Conservation (phyloP, 2,329 filamentous ascomycete genomes). For the Hypomyces perniciosus region DNA sequence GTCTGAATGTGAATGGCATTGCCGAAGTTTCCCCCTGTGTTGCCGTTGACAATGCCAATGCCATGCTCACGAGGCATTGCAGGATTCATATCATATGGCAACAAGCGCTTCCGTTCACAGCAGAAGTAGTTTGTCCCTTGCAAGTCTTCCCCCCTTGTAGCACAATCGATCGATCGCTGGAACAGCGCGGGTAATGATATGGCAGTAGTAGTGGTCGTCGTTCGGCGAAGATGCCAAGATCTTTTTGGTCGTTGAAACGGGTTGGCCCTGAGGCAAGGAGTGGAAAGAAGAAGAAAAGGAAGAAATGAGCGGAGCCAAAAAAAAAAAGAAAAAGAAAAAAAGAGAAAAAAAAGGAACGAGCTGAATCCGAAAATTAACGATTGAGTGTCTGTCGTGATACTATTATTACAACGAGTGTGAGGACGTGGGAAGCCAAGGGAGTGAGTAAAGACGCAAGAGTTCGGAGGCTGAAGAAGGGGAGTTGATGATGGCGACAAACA, state of each 20-base stretch:
- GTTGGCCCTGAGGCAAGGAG: neutral
- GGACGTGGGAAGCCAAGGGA: neutral
- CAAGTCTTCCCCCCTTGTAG: too few species aligned
- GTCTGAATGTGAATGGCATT: conserved; percentile 17
- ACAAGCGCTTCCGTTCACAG: neutral
- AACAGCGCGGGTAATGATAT: neutral
- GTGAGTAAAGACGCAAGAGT: neutral
- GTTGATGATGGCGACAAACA: neutral
- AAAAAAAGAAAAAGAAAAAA: neutral
- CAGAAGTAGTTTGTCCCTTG: too few species aligned
- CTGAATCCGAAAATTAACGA: conserved; percentile 2
- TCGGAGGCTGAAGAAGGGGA: neutral
- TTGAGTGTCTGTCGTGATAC: conserved; percentile 2
- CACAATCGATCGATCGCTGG: neutral
- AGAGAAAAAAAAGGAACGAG: neutral
- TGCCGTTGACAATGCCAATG: conserved; percentile 15
- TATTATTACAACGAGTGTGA: neutral
- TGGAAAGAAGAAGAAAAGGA: neutral
- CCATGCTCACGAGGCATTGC: conserved; percentile 31
- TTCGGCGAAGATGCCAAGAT: neutral
- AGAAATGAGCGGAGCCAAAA: neutral
- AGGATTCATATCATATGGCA: conserved; percentile 19
- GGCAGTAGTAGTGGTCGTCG: neutral
- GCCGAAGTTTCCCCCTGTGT: conserved; percentile 8
- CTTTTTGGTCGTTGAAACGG: neutral